phyloP scores from a whole-genome alignment of 1,284 basidiomycete species.

The Boletus nobilissimus region DNA sequence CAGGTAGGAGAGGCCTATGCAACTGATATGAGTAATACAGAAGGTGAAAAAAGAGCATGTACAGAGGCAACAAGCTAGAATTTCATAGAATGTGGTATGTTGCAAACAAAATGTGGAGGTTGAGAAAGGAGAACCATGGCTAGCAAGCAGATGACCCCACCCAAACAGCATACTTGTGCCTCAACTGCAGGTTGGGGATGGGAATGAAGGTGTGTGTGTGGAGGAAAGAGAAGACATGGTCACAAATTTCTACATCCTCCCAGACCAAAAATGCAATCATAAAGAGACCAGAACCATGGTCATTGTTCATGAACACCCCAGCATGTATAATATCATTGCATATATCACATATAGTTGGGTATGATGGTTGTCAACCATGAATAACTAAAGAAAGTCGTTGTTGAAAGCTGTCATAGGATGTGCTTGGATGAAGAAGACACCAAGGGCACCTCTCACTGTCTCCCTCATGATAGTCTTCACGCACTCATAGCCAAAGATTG shows the following conservation, averaged over 20 bases:
- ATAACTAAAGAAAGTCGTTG: too few relatives aligned
- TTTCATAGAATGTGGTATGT: background rate
- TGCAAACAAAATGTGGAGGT: background rate
- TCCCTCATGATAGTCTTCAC: too few relatives aligned
- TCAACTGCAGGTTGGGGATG: too few relatives aligned
- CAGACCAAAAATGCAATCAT: background rate
- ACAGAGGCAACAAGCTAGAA: background rate
- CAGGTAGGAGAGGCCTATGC: too few relatives aligned
- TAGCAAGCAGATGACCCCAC: background rate
- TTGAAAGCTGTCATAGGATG: too few relatives aligned
- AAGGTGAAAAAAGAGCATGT: background rate
- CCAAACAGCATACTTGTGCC: background rate
- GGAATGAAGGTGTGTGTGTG: background rate
- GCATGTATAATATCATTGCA: background rate
- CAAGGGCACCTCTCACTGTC: too few relatives aligned
- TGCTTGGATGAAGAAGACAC: too few relatives aligned
- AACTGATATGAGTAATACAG: too few relatives aligned
- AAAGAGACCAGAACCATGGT: background rate
- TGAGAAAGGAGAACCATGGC: background rate
- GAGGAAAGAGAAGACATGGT: background rate
- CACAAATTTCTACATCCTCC: background rate
- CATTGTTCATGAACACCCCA: background rate
- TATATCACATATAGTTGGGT: background rate
- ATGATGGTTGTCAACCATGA: too few relatives aligned
- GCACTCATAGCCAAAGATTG: too few relatives aligned